Evolutionary conservation across 192 early-diverging fungal genomes (phyloP).

Genomic region (Coemansia sp.): DNA sequence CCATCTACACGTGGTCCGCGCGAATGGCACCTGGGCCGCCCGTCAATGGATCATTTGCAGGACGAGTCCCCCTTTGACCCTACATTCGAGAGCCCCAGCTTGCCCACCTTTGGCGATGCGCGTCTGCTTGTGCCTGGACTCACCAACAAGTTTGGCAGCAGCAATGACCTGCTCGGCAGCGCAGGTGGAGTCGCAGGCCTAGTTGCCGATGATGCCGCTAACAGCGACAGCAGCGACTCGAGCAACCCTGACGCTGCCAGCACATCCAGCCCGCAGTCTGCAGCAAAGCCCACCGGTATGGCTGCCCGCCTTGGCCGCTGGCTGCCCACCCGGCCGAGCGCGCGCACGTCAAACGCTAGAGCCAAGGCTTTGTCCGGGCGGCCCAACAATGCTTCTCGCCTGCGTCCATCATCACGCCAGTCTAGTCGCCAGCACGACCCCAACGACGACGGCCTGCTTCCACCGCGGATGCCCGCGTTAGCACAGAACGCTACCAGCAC

Average conservation of each 20-base stretch:
- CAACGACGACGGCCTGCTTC: constrained; percentile 28
- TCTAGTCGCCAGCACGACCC: constrained; percentile 23
- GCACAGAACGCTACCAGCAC: constrained; percentile 6
- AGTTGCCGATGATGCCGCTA: neutral
- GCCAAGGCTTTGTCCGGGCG: constrained; percentile 10
- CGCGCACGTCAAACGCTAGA: constrained; percentile 1
- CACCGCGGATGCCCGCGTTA: constrained; percentile 6
- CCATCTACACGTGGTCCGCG: constrained; percentile 21
- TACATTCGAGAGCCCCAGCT: neutral
- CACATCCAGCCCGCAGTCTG: neutral
- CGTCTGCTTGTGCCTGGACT: constrained; percentile 3
- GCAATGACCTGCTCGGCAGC: constrained; percentile 8
- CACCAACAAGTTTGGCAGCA: constrained; percentile 9
- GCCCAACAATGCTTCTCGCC: constrained; percentile 27
- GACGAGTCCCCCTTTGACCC: constrained; percentile 17
- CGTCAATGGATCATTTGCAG: constrained; percentile 26
- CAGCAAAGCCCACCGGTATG: constrained; percentile 27
- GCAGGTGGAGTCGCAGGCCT: neutral
- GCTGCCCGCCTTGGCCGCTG: constrained; percentile 37
- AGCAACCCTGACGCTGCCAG: constrained; percentile 8
- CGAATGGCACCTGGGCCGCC: constrained; percentile 46
- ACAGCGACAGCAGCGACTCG: constrained; percentile 22
- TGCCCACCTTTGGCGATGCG: constrained; percentile 1
- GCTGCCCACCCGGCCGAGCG: constrained; percentile 16
- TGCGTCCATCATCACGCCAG: constrained; percentile 50